Percentiles rank a stretch among this genome's conserved stretches.
These are phyloP conservation scores for Ustilago esculenta DNA, from an alignment of 1,284 basidiomycete species.

Conservation along the genomic window DNA sequence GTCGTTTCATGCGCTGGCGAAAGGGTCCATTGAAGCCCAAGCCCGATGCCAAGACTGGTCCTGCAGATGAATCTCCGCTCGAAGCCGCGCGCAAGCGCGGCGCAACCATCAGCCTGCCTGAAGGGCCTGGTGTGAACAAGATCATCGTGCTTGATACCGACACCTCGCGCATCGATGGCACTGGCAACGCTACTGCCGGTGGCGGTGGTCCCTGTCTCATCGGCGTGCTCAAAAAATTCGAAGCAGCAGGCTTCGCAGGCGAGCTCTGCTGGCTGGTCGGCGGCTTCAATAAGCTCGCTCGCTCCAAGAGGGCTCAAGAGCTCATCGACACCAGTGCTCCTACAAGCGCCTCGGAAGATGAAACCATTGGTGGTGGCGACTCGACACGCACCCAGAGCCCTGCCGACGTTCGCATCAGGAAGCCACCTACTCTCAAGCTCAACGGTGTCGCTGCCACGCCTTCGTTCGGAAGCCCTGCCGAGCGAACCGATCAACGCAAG, in stretches of 20 bases:
- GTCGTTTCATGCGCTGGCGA: constrained; percentile 52
- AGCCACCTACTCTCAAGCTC: constrained; percentile 24
- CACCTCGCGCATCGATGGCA: constrained; percentile 45
- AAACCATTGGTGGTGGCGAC: not conserved
- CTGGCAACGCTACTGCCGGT: constrained; percentile 59
- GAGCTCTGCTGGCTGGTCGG: constrained; percentile 64
- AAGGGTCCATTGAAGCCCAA: constrained; percentile 40
- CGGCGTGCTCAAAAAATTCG: constrained; percentile 65
- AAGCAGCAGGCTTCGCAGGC: constrained; percentile 57
- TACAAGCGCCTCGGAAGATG: not conserved
- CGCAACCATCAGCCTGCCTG: constrained; percentile 30
- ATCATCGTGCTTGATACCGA: constrained; percentile 64
- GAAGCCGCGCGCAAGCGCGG: constrained; percentile 25
- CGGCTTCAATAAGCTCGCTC: constrained; percentile 57
- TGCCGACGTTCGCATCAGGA: constrained; percentile 3
- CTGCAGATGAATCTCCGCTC: constrained; percentile 10
- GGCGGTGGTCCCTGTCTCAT: constrained; percentile 62
- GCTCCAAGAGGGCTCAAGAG: constrained; percentile 24
- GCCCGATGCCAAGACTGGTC: constrained; percentile 7
- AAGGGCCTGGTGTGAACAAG: constrained; percentile 43
- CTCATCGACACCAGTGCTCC: constrained; percentile 35
- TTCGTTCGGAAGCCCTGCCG: constrained; percentile 10
- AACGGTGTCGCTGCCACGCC: constrained; percentile 21
- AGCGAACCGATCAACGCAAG: constrained; percentile 3
- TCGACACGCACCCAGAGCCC: not conserved